Evolutionary conservation across 441 rosid genomes (phyloP).

Genomic region (Cnidoscolus chayamansa): DNA sequence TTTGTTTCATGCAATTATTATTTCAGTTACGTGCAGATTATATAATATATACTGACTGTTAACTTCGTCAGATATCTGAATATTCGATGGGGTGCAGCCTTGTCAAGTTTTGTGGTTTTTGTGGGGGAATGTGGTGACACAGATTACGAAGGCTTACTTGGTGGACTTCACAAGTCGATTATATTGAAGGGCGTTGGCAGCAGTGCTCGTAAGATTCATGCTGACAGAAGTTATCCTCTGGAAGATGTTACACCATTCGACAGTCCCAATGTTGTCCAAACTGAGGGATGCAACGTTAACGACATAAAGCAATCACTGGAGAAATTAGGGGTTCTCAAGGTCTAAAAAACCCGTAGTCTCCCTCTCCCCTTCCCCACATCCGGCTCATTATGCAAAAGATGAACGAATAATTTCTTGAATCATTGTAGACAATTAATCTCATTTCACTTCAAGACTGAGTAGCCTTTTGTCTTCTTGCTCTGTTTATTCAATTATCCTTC

Average conservation of each 20-base stretch:
- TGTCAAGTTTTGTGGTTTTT: conserved; percentile 78
- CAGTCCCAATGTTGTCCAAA: conserved; percentile 44
- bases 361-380: no score
- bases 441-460: no score
- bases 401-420: no score
- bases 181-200: conserved; percentile 59
- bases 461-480: no score
- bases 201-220: conserved; percentile 44
- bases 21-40: background rate
- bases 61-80: conserved; percentile 57
- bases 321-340: conserved; percentile 43
- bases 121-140: conserved; percentile 89
- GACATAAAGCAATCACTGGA: conserved; percentile 43
- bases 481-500: no score
- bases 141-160: conserved; percentile 82
- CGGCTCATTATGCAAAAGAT: no score
- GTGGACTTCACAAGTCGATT: conserved; percentile 73
- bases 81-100: conserved; percentile 83
- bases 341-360: background rate
- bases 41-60: background rate
- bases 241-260: conserved; percentile 56
- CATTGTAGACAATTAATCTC: no score
- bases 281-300: conserved; percentile 33
- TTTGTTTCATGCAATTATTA: background rate
- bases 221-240: conserved; percentile 56